Base-by-base conservation (phyloP, 345 rosid species). In the Microthlaspi erraticum region DNA sequence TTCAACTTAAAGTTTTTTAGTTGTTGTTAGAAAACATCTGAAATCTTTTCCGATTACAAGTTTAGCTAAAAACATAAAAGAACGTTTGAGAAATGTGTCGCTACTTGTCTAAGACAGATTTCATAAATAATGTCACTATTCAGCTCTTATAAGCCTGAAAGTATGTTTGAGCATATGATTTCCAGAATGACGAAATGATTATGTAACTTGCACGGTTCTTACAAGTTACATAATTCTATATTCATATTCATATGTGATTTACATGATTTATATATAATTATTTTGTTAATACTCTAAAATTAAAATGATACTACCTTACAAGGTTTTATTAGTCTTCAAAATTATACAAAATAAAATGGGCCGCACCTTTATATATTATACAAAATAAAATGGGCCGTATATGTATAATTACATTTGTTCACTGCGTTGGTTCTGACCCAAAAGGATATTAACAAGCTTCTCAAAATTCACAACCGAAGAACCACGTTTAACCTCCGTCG, bases 391-490 rank as follows among this genome's bases (percentile, higher is more conserved):
- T 23, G 26, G 26, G 26, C 26, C 26, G 26, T 23, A 23, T 23
- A 23, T 23, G 2, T 23, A 23, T 23, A 23, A 23, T 23, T 23
- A 23, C 26, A 23, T 23, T 2, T 23, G 26, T 23, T 23, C 26
- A 23, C 26, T 23, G 26, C 26, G 26, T 23, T 23, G 26, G 26
- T 23, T 1, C n/a, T 7, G 12, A 8, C 43, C 43, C 13, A 80
- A 71, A 9, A 84, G 60, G 31, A 72, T 42, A 7, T 70, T 36
- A 0, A 83, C 66, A 38, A 85, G 8, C 2, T 45, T 56, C 8
- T 78, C 67, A 32, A 85, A 39, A 54, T 68, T 79, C 20, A 2
- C 29, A 43, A 31, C 68, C 12, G 86, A 81, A 11, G 81, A 77
- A 4, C 86, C 86, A 23, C 20, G 9, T 0, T 78, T 68, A 16